Evolutionary conservation across 371 early-diverging fungal genomes (phyloP), one percentile per base, ranked within the genome.

Genomic region (Mortierella sp.): DNA sequence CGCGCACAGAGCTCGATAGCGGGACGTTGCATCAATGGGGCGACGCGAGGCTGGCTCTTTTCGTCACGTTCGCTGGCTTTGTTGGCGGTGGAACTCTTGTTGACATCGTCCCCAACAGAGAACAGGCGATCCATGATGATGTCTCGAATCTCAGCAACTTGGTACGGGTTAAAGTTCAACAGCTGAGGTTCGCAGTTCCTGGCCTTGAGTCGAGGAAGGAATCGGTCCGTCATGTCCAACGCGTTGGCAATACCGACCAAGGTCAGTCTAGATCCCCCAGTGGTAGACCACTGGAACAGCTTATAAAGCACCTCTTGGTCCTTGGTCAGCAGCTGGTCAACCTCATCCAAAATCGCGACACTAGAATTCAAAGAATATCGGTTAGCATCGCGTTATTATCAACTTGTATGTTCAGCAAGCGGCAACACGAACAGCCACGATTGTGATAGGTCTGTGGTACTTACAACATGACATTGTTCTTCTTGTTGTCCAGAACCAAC

Each of bases 161-260:
- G 89, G 82, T 98, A 98, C 5, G 98, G 97, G 64, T 93, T 92
- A 75, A 98, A 98, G 83, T 96, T 94, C 64, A 98, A 87, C 44
- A 96, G 84, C 75, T 92, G 85, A 0, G 98, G 98, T 75, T 92
- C 94, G 70, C 91, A 93, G 79, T 94, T 93, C 82, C 94, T 95
- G 26, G 96, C 94, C 75, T 93, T 90, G 59, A 98, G 90, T n/a
- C 97, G 91, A 6, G 98, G 98, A 76, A 98, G 88, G 69, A 97
- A 92, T 14, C 97, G 93, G 76, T 97, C 95, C 6, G 97, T 96
- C 81, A 98, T 89, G 81, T 98, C 96, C 48, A 98, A 88, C 0
- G 98, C 96, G 83, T 98, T 98, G n/a, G 98, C 96, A 76, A 98
- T 98, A n/a, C 98, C 98, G 67, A 98, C 93, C 54, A 98, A 86